Evolutionary conservation across 768 basidiomycete genomes (phyloP), one percentile per base, ranked within the genome.

Genomic region (Agrocybe praecox): DNA sequence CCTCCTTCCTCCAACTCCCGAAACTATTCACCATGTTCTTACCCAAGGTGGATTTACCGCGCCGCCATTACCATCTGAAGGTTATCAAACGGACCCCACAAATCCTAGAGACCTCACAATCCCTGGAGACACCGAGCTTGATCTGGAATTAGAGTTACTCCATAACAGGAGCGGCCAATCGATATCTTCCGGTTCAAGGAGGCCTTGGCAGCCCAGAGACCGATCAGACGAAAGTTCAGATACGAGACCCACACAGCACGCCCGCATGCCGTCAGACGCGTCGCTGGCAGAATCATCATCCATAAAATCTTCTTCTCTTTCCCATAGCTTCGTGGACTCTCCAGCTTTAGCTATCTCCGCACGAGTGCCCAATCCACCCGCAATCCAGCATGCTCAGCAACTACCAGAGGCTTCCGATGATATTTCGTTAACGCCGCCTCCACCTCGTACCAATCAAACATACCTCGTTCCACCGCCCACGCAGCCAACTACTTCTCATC

Each of bases 1-100:
- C 0, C 80, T 95, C 7, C 80, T 94, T 10, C 92, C 92, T 2
- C 83, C 87, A 34, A 92, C 90, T 0, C 78, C 83, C 9, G 85
- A 88, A 66, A 86, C 82, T 6, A 83, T 87, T 11, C 82, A 87
- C 46, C 85, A 89, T 66, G 83, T 89, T 22, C 78, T 92, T 19
- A 76, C 80, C 1, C 86, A 87, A 71, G 88, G 89, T 42, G 90
- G 89, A 1, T 75, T 75, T 42, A 57, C 57, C 17, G 57, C 57
- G 40, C 63, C n/a, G 19, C 49, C 23, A 17, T 36, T 49, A 45
- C 55, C 52, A 12, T 49, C 51, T 15, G 36, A 40, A 40, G 44
- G 40, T 17, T 43, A 45, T 36, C 40, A 57, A 49, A 46, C 44
- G n/a, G 26, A 45, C 19, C 12, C n/a, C 12, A n/a, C 36, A 40